These are phyloP conservation scores for Musa schizocarpa DNA, from an alignment of 176 grass and related monocot genomes.

Conservation along the genomic window DNA sequence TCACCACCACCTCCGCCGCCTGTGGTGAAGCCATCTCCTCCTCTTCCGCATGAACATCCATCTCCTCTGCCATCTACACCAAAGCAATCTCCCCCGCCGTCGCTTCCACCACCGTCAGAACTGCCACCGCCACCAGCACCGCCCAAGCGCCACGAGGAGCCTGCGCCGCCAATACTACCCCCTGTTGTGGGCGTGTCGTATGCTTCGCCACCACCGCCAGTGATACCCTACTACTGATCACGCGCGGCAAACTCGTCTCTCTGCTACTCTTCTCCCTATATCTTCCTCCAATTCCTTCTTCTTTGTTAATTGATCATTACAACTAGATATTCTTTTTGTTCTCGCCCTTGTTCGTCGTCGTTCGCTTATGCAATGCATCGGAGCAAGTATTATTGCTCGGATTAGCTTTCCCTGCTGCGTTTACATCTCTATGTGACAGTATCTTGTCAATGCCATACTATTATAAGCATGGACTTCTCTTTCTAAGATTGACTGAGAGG, in stretches of 20 bases:
- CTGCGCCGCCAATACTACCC: background rate
- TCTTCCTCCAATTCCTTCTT: background rate
- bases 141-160: background rate
- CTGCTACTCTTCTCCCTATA: background rate
- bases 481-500: background rate
- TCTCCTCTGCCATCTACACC: background rate
- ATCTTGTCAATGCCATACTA: background rate
- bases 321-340: conserved; percentile 20
- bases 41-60: background rate
- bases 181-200: conserved; percentile 15
- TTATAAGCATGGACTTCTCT: background rate
- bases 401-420: background rate
- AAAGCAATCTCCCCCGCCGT: background rate
- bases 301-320: conserved; percentile 5
- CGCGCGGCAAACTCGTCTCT: background rate
- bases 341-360: background rate
- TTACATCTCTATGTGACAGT: background rate
- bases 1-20: background rate
- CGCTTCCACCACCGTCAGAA: conserved; percentile 5
- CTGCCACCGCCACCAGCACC: conserved; percentile 25
- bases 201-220: conserved; percentile 14
- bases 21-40: background rate
- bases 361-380: conserved; percentile 14
- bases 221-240: conserved; percentile 17
- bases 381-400: background rate